Evolutionary conservation across 768 basidiomycete genomes (phyloP).

Genomic region (Tricholoma bakamatsutake): DNA sequence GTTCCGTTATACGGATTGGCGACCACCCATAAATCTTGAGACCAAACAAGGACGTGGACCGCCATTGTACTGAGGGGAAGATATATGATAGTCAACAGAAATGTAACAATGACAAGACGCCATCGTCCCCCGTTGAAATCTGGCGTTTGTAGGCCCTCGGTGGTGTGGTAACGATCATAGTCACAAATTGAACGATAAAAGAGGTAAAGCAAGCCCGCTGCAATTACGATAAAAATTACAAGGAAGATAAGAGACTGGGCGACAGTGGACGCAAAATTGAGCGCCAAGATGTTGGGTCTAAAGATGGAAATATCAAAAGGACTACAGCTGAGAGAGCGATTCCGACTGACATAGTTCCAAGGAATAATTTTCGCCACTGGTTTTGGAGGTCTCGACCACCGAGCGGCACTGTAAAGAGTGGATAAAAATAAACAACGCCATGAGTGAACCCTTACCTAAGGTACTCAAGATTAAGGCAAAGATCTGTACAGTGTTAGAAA

Average conservation of each 20-base stretch:
- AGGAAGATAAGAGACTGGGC: constrained; percentile 58
- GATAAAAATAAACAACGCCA: neutral
- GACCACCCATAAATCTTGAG: constrained; percentile 69
- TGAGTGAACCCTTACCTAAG: constrained; percentile 36
- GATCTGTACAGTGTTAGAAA: constrained; percentile 63
- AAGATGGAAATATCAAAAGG: neutral
- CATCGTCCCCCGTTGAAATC: constrained; percentile 38
- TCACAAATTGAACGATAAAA: constrained; percentile 47
- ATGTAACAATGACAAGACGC: constrained; percentile 55
- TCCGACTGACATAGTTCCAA: constrained; percentile 62
- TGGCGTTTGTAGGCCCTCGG: constrained; percentile 51
- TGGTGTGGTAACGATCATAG: constrained; percentile 41
- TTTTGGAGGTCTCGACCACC: constrained; percentile 30
- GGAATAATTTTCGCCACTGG: constrained; percentile 53
- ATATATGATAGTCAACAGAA: constrained; percentile 63
- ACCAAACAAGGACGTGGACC: constrained; percentile 72
- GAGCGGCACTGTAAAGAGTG: constrained; percentile 30
- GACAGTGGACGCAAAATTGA: constrained; percentile 64
- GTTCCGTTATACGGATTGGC: constrained; percentile 60
- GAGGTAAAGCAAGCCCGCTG: constrained; percentile 48
- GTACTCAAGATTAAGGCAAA: constrained; percentile 68
- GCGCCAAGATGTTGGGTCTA: constrained; percentile 68
- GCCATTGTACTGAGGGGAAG: constrained; percentile 76
- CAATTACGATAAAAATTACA: constrained; percentile 48
- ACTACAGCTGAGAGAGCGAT: neutral